phyloP scores from a whole-genome alignment of 2,329 filamentous ascomycete species.

The Fusarium algeriense region DNA sequence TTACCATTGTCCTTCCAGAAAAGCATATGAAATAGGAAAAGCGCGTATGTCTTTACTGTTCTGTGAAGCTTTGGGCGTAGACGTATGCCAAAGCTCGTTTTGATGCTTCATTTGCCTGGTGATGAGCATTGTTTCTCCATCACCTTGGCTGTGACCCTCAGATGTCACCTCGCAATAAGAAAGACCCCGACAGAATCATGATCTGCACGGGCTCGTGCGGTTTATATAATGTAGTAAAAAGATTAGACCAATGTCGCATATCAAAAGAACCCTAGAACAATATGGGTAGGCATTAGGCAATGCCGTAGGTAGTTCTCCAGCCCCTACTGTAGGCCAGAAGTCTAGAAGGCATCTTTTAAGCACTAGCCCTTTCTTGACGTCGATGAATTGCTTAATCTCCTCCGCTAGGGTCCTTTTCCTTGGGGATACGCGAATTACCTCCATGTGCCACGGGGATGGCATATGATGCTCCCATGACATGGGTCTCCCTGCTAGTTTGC shows the following conservation, averaged over 20 bases:
- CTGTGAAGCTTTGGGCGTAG: constrained; percentile 1
- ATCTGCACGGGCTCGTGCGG: constrained; percentile 22
- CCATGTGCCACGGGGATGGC: constrained; percentile 29
- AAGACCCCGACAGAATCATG: constrained; percentile 8
- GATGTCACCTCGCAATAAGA: constrained; percentile 25
- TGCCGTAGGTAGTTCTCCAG: not conserved
- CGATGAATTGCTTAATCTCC: constrained; percentile 25
- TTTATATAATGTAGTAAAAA: not conserved
- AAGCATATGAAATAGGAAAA: constrained; percentile 20
- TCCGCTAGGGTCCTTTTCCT: constrained; percentile 27
- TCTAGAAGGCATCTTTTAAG: constrained; percentile 28
- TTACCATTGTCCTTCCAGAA: constrained; percentile 42
- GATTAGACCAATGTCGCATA: constrained; percentile 11
- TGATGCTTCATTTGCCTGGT: constrained; percentile 15
- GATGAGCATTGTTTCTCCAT: constrained; percentile 14
- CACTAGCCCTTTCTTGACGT: constrained; percentile 24
- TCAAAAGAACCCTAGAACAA: constrained; percentile 1
- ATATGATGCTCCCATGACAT: constrained; percentile 34
- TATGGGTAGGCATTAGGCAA: not conserved
- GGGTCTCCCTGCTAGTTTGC: constrained; percentile 40
- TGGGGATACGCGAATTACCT: constrained; percentile 24
- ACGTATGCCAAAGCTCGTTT: constrained; percentile 10
- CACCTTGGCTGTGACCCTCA: constrained; percentile 3
- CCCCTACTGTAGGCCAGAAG: not conserved
- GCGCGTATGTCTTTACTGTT: constrained; percentile 9